These are phyloP conservation scores for Holtermanniella nyarrowii DNA, from an alignment of 768 basidiomycete species.

Conservation along the genomic window DNA sequence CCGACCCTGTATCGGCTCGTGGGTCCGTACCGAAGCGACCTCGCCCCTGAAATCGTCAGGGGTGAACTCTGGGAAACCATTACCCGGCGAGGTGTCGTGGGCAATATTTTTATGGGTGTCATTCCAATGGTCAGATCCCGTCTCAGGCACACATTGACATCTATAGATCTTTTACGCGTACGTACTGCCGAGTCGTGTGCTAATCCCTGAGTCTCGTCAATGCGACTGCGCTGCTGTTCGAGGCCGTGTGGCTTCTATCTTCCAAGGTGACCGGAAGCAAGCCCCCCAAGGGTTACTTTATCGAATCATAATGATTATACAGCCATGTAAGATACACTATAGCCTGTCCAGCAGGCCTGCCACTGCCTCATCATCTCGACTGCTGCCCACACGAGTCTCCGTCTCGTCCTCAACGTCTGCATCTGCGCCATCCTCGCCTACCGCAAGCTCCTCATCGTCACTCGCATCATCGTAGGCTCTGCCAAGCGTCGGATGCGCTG, in stretches of 20 bases:
- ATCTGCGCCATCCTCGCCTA: background rate
- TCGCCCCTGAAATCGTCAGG: slow-evolving; percentile 46
- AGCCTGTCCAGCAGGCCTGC: background rate
- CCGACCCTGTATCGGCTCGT: slow-evolving; percentile 52
- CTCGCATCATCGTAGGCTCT: background rate
- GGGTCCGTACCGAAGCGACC: slow-evolving; percentile 47
- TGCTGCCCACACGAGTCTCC: background rate
- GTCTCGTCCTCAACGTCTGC: background rate
- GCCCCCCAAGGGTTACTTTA: background rate
- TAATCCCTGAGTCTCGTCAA: background rate
- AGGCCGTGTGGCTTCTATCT: background rate
- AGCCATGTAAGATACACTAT: background rate
- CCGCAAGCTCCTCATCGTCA: background rate
- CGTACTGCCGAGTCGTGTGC: background rate
- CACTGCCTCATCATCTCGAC: background rate
- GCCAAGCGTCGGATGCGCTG: background rate
- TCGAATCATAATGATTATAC: background rate
- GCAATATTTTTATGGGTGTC: slow-evolving; percentile 54
- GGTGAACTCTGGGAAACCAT: slow-evolving; percentile 57
- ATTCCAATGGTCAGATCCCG: slow-evolving; percentile 39
- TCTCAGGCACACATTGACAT: background rate
- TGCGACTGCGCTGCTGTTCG: background rate
- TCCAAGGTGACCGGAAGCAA: background rate
- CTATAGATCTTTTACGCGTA: background rate
- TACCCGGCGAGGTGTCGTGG: slow-evolving; percentile 48